Evolutionary conservation across 768 basidiomycete genomes (phyloP).

Genomic region (Termitomyces sp.): DNA sequence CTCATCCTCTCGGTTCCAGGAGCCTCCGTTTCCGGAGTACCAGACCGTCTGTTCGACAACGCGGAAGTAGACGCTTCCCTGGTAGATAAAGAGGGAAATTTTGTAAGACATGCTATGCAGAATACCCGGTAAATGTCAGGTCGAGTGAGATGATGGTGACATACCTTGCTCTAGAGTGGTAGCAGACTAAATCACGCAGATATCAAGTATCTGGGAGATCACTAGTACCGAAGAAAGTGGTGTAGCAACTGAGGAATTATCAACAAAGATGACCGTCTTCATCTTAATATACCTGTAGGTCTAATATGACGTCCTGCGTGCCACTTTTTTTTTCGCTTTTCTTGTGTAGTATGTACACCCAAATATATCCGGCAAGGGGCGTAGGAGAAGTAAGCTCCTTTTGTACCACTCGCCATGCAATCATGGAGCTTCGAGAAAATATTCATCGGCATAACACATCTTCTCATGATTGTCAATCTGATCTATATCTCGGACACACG

Average conservation of each 20-base stretch:
- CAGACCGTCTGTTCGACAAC: constrained; percentile 27
- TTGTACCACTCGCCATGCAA: too few species aligned
- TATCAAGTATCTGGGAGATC: not conserved
- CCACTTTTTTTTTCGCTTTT: too few species aligned
- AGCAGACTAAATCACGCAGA: not conserved
- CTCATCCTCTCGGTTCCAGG: constrained; percentile 20
- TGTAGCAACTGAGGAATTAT: not conserved
- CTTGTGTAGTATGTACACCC: too few species aligned
- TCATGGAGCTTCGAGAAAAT: too few species aligned
- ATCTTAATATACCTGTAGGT: too few species aligned
- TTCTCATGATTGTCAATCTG: not conserved
- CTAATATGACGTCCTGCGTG: too few species aligned
- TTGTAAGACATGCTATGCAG: too few species aligned
- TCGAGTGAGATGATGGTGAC: not conserved
- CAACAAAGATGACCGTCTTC: not conserved
- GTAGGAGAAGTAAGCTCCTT: too few species aligned
- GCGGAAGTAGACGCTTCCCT: constrained; percentile 12
- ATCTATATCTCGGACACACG: not conserved
- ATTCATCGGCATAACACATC: too few species aligned
- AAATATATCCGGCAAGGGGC: too few species aligned
- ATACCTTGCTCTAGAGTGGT: not conserved
- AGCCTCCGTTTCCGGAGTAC: constrained; percentile 27
- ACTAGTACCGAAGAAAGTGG: not conserved
- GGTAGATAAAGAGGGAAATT: too few species aligned
- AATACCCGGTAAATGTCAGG: not conserved